Evolutionary conservation across 1,139 yeast genomes (phyloP).

Genomic region (Kazachstania sp.): DNA sequence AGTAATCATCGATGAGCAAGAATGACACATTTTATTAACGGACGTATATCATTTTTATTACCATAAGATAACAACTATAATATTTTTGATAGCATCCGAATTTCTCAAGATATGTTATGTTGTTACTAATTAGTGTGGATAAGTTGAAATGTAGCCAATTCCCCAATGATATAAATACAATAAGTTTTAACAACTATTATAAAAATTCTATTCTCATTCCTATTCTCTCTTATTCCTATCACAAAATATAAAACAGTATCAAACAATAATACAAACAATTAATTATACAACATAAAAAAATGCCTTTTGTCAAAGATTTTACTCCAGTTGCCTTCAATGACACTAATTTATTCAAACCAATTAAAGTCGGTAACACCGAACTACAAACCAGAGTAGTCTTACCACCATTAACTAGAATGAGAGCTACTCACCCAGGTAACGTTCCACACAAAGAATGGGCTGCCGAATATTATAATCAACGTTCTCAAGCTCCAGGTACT

Average conservation of each 20-base stretch:
- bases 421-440: constrained; percentile 30
- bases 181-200: too few species aligned
- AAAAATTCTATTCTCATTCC: too few species aligned
- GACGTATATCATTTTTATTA: too few species aligned
- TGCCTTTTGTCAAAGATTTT: constrained; percentile 11
- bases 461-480: constrained; percentile 27
- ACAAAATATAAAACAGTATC: background rate
- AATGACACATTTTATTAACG: too few species aligned
- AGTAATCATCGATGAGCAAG: too few species aligned
- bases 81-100: too few species aligned
- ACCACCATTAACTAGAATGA: constrained; percentile 44
- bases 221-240: too few species aligned
- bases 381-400: constrained; percentile 36
- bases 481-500: constrained; percentile 31
- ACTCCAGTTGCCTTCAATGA: constrained; percentile 23
- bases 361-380: constrained; percentile 37
- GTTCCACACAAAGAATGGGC: constrained; percentile 21
- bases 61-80: too few species aligned
- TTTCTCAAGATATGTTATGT: too few species aligned
- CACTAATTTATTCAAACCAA: constrained; percentile 39
- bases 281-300: background rate
- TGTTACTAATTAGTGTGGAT: too few species aligned
- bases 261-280: background rate
- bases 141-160: too few species aligned
- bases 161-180: too few species aligned